Evolutionary conservation across 139 green algal species (phyloP).

Genomic region (Auxenochlorella protothecoides): DNA sequence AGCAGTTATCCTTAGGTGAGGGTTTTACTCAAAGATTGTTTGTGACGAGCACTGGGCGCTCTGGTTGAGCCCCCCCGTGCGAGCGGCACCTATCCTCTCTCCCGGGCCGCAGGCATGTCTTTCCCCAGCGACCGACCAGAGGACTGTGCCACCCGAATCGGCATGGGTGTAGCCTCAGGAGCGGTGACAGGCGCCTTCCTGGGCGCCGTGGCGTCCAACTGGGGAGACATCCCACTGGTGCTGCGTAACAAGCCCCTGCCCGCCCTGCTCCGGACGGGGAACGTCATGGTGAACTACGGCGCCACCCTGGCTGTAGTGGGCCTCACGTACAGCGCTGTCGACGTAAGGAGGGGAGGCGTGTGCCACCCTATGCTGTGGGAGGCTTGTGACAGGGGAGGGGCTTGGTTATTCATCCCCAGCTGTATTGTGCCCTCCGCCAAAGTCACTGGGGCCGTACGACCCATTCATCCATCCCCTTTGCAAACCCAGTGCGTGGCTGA

Average conservation of each 20-base stretch:
- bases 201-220: conserved; percentile 37
- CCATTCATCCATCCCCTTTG: too few species aligned
- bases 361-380: neutral
- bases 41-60: too few species aligned
- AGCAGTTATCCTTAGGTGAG: too few species aligned
- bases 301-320: conserved; percentile 30
- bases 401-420: neutral
- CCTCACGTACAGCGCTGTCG: conserved; percentile 22
- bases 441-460: neutral
- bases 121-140: conserved; percentile 4
- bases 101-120: neutral
- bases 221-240: conserved; percentile 33
- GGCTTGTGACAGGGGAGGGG: too few species aligned
- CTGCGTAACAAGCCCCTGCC: conserved; percentile 39
- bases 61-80: too few species aligned
- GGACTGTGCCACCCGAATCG: conserved; percentile 16
- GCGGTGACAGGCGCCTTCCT: conserved; percentile 23
- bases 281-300: conserved; percentile 37
- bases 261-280: conserved; percentile 34
- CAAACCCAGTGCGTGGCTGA: conserved; percentile 21
- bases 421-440: neutral
- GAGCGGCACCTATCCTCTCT: neutral
- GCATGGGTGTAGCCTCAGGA: conserved; percentile 11
- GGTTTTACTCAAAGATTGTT: too few species aligned
- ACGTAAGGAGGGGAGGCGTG: conserved; percentile 6